These are phyloP conservation scores for Thalassiosira hispida DNA, from an alignment of 352 stramenopile species.

Conservation along the genomic window DNA sequence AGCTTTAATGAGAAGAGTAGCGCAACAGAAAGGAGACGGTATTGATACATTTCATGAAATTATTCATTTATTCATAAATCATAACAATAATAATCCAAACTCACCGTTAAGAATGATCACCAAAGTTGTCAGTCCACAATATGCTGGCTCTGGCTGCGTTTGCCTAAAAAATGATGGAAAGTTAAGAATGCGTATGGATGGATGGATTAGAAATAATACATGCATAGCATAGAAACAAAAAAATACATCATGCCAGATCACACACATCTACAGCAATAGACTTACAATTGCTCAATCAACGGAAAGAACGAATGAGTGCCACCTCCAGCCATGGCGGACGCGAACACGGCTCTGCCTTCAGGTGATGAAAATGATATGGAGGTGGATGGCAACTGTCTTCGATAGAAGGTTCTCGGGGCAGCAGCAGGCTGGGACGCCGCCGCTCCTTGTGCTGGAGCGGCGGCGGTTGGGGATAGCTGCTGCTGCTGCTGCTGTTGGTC, in stretches of 20 bases:
- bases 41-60: background rate
- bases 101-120: slow-evolving; percentile 87
- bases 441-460: no score
- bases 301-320: slow-evolving; percentile 72
- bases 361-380: slow-evolving; percentile 70
- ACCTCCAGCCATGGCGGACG: slow-evolving; percentile 58
- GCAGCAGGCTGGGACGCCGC: no score
- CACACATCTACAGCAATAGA: background rate
- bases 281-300: slow-evolving; percentile 78
- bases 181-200: background rate
- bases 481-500: no score
- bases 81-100: background rate
- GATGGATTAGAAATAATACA: no score
- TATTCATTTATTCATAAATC: no score
- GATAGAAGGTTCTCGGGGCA: slow-evolving; percentile 61
- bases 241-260: slow-evolving; percentile 2
- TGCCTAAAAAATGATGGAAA: slow-evolving; percentile 27
- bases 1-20: slow-evolving; percentile 27
- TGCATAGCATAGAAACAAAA: slow-evolving; percentile 10
- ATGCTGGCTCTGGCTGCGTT: slow-evolving; percentile 85
- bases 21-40: background rate
- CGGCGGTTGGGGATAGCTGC: no score
- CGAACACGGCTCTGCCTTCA: slow-evolving; percentile 66
- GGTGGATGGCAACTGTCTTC: slow-evolving; percentile 55
- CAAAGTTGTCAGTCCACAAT: slow-evolving; percentile 88